These are phyloP conservation scores for Clonostachys solani DNA, from an alignment of 2,329 filamentous ascomycete species.

Conservation along the genomic window DNA sequence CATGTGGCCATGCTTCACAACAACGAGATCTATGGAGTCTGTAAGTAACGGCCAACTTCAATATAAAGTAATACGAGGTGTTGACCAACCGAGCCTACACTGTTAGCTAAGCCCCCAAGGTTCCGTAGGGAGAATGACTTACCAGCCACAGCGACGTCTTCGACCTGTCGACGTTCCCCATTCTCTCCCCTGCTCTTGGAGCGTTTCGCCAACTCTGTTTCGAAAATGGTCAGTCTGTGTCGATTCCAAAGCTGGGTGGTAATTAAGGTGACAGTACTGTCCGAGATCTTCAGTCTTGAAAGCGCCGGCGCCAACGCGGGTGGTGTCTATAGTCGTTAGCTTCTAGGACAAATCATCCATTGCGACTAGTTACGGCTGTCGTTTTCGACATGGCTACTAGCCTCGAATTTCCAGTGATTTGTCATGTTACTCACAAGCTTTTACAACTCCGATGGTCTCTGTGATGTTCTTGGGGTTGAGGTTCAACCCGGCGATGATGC, in stretches of 20 bases:
- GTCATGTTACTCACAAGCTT: conserved; percentile 32
- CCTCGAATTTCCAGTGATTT: neutral
- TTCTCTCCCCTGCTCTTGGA: conserved; percentile 41
- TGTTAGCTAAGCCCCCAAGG: too few species aligned
- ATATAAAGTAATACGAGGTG: too few species aligned
- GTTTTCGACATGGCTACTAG: neutral
- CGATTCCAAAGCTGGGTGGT: conserved; percentile 8
- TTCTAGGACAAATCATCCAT: neutral
- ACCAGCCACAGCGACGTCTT: conserved; percentile 53
- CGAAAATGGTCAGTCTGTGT: conserved; percentile 10
- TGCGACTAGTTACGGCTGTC: neutral
- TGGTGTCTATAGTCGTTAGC: conserved; percentile 44
- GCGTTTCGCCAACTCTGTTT: conserved; percentile 30
- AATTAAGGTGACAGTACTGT: conserved; percentile 17
- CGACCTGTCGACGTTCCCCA: conserved; percentile 50
- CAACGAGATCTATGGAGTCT: conserved; percentile 52
- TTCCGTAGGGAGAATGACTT: conserved; percentile 6
- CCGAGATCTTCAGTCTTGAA: conserved; percentile 60
- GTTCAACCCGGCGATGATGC: conserved; percentile 59
- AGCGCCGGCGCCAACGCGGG: conserved; percentile 56
- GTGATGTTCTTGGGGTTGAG: conserved; percentile 57
- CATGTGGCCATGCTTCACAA: conserved; percentile 16
- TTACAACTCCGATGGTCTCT: conserved; percentile 61
- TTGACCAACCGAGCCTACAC: too few species aligned
- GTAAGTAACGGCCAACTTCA: too few species aligned